Evolutionary conservation across 73 alveolate species (phyloP).

Genomic region (Loxodes magnus): DNA sequence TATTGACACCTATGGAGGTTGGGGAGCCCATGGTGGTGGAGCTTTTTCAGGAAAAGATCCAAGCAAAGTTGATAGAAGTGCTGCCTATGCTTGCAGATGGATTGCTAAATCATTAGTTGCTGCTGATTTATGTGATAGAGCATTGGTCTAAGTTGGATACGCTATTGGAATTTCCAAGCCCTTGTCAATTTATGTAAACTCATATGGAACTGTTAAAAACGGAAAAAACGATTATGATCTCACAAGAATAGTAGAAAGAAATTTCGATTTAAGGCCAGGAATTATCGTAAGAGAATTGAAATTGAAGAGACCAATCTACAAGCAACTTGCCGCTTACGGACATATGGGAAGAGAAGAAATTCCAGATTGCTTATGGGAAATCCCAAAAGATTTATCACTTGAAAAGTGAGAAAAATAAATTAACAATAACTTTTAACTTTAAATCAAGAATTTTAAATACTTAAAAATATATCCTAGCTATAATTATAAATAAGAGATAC

Average conservation of each 20-base stretch:
- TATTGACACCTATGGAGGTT: constrained; percentile 98
- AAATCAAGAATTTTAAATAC: too few relatives aligned
- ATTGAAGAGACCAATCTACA: constrained; percentile 60
- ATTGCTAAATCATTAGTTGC: constrained; percentile 85
- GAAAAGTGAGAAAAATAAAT: too few relatives aligned
- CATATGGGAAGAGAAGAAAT: constrained; percentile 81
- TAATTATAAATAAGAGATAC: too few relatives aligned
- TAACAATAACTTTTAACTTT: too few relatives aligned
- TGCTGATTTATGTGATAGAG: constrained; percentile 67
- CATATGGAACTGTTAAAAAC: constrained; percentile 63
- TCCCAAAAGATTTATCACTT: constrained; percentile 10
- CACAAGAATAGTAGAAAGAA: constrained; percentile 39
- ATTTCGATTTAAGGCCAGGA: constrained; percentile 71
- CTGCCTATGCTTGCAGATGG: constrained; percentile 91
- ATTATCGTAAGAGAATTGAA: constrained; percentile 55
- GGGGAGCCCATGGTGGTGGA: constrained; percentile 96
- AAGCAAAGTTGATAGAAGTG: constrained; percentile 94
- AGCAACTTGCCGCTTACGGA: constrained; percentile 75
- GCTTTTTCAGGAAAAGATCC: constrained; percentile 97
- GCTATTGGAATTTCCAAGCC: constrained; percentile 87
- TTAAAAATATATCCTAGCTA: too few relatives aligned
- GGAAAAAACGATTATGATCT: constrained; percentile 59
- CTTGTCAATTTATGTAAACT: constrained; percentile 67
- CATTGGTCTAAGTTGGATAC: constrained; percentile 78
- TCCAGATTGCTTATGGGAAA: constrained; percentile 46